Percentiles rank a stretch among this genome's conserved stretches.
These are phyloP conservation scores for Sedum album DNA, from an alignment of 164 flowering plant species.

Conservation along the genomic window DNA sequence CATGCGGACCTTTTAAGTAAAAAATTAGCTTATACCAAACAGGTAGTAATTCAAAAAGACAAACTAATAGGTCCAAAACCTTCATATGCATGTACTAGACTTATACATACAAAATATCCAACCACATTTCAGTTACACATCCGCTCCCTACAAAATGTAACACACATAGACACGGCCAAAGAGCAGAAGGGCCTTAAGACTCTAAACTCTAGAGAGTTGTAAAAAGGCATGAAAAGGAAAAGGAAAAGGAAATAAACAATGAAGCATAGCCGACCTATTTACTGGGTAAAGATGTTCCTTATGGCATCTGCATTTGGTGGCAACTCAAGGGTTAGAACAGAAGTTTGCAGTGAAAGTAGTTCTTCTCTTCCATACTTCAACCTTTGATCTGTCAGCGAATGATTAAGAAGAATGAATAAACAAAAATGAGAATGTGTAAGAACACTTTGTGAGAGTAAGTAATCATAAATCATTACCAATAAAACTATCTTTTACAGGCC, in stretches of 20 bases:
- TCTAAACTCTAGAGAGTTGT: too few relatives aligned
- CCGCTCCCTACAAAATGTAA: background rate
- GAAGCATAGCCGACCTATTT: background rate
- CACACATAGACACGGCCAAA: background rate
- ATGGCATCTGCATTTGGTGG: slow-evolving; percentile 8
- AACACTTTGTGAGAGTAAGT: background rate
- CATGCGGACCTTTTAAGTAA: background rate
- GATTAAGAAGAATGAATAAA: background rate
- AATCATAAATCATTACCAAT: slow-evolving; percentile 21
- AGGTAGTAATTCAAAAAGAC: too few relatives aligned
- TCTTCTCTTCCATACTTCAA: slow-evolving; percentile 65
- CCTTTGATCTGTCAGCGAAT: slow-evolving; percentile 60
- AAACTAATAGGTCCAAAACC: too few relatives aligned
- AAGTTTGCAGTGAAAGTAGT: slow-evolving; percentile 43
- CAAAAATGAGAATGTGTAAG: background rate
- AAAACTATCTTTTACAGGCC: slow-evolving; percentile 18
- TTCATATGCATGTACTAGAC: too few relatives aligned
- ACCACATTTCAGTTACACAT: too few relatives aligned
- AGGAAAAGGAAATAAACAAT: background rate
- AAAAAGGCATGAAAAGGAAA: background rate
- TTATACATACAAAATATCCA: too few relatives aligned
- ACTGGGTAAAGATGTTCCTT: background rate
- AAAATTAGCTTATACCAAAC: too few relatives aligned
- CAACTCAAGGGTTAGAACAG: slow-evolving; percentile 17
- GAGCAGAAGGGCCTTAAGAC: too few relatives aligned